Evolutionary conservation across 139 green algal species (phyloP), one percentile per base, ranked within the genome.

Genomic region (Micractinium conductrix): DNA sequence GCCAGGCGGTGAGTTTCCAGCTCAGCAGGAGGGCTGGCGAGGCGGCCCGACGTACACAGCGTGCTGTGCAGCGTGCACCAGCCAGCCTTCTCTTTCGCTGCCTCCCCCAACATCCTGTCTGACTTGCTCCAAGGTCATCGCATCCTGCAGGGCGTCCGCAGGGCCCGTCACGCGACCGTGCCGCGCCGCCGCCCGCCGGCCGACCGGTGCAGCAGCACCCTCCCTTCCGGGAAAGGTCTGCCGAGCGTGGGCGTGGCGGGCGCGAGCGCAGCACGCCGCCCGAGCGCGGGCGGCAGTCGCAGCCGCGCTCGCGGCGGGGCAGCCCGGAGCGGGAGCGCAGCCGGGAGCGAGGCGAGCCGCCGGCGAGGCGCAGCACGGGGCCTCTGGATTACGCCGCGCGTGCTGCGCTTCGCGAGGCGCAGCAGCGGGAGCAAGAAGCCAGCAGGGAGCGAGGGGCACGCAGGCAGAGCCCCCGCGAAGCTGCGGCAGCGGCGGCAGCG

Each of bases 171-270:
- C n/a, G n/a, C n/a, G n/a, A n/a, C n/a, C n/a, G n/a, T n/a, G n/a
- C n/a, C n/a, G n/a, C 16, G 8, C 35, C 16, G 40, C 71, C 80
- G 21, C 17, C 55, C 3, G 73, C 14, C 26, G 44, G 43, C 30
- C 73, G 45, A 28, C 42, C 63, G 21, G 28, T 42, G 38, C 38
- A 71, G 78, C 63, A 84, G 62, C 78, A 84, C 78, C 78, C 78
- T 6, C 78, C 78, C 17, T 84, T 84, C 28, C 78, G 78, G 42
- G 78, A 84, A 43, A 26, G 40, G 16, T 26, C 38, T 30, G 24
- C 12, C 38, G 2, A 38, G 30, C 37, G 21, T 3, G 45, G 42
- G n/a, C 73, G 45, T 2, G 45, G 45, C 24, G 22, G n/a, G 24
- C 4, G 70, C 3, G 35, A n/a, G 22, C 70, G 53, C 53, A 62